These are phyloP conservation scores for Fusarium decemcellulare DNA, from an alignment of 2,329 filamentous ascomycete species.

Conservation along the genomic window DNA sequence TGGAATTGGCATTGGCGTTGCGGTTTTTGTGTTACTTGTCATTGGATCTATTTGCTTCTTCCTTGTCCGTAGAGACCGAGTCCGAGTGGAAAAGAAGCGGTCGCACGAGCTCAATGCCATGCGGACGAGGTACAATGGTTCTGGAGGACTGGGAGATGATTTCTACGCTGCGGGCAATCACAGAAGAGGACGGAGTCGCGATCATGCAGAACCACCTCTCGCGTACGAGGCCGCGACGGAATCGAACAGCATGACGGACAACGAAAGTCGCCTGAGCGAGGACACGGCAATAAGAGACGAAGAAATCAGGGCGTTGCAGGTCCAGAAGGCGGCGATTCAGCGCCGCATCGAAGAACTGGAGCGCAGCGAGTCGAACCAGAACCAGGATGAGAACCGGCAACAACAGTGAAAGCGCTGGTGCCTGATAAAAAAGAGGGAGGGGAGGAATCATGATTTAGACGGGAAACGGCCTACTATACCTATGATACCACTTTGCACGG, in stretches of 20 bases:
- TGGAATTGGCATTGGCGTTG: conserved; percentile 53
- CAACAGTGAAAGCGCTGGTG: conserved; percentile 9
- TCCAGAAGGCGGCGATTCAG: conserved; percentile 54
- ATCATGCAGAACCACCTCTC: conserved; percentile 47
- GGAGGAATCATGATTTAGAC: conserved; percentile 36
- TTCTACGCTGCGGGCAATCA: conserved; percentile 36
- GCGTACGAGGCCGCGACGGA: conserved; percentile 49
- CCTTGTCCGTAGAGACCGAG: conserved; percentile 45
- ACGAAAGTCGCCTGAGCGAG: conserved; percentile 40
- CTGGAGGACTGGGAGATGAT: conserved; percentile 23
- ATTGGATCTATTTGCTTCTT: conserved; percentile 46
- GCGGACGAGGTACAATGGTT: conserved; percentile 32
- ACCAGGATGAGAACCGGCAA: conserved; percentile 20
- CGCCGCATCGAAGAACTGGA: conserved; percentile 54
- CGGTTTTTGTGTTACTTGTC: conserved; percentile 48
- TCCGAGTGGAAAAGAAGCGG: conserved; percentile 32
- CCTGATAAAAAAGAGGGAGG: conserved; percentile 18
- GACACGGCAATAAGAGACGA: conserved; percentile 44
- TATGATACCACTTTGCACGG: conserved; percentile 51
- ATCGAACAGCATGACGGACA: conserved; percentile 40
- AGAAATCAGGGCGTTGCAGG: conserved; percentile 50
- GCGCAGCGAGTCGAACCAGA: conserved; percentile 39
- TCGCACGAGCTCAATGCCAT: conserved; percentile 44
- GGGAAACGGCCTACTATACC: conserved; percentile 42
- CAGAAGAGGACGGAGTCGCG: conserved; percentile 24